A percentile compares a stretch with the other conserved stretches of the same genome.
Conservation (phyloP, 1,139 yeast genomes). For the Nakaseomyces glabratus region DNA sequence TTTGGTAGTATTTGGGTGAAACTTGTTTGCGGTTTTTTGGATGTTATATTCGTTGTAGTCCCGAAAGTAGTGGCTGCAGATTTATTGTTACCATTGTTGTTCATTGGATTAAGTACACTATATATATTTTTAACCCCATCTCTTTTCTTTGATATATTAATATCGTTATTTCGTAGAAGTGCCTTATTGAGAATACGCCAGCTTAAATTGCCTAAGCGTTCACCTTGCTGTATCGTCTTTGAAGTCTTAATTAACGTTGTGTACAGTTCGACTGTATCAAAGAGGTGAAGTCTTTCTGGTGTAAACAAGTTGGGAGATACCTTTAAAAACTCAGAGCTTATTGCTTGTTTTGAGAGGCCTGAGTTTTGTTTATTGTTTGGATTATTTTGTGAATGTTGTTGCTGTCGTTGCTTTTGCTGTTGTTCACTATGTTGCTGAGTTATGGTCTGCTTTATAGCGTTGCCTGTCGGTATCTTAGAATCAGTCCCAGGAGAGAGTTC, state of each 20-base stretch:
- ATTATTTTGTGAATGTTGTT: too few species aligned
- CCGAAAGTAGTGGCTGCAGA: too few species aligned
- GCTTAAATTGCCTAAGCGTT: slow-evolving; percentile 27
- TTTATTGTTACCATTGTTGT: slow-evolving; percentile 1
- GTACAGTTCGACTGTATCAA: slow-evolving; percentile 28
- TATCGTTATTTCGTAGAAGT: slow-evolving; percentile 21
- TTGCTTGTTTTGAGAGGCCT: too few species aligned
- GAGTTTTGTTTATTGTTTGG: too few species aligned
- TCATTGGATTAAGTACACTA: slow-evolving; percentile 23
- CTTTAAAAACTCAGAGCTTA: slow-evolving; percentile 23
- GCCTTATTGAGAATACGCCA: slow-evolving; percentile 31
- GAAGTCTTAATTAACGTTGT: slow-evolving; percentile 23
- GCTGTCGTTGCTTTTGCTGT: too few species aligned
- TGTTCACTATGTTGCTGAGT: too few species aligned
- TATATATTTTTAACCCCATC: slow-evolving; percentile 31
- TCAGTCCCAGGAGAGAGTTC: slow-evolving; percentile 2
- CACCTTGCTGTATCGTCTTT: slow-evolving; percentile 27
- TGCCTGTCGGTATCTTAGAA: neutral
- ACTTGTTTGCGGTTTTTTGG: too few species aligned
- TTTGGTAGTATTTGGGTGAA: too few species aligned
- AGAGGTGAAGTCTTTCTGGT: slow-evolving; percentile 25
- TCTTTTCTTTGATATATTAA: slow-evolving; percentile 26
- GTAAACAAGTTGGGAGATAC: slow-evolving; percentile 30
- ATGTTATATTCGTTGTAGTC: too few species aligned
- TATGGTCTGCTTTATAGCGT: too few species aligned